A percentile compares a stretch with the other conserved stretches of the same genome.
phyloP scores from a whole-genome alignment of 1,284 basidiomycete genomes.

The Phenoliferia sp. region DNA sequence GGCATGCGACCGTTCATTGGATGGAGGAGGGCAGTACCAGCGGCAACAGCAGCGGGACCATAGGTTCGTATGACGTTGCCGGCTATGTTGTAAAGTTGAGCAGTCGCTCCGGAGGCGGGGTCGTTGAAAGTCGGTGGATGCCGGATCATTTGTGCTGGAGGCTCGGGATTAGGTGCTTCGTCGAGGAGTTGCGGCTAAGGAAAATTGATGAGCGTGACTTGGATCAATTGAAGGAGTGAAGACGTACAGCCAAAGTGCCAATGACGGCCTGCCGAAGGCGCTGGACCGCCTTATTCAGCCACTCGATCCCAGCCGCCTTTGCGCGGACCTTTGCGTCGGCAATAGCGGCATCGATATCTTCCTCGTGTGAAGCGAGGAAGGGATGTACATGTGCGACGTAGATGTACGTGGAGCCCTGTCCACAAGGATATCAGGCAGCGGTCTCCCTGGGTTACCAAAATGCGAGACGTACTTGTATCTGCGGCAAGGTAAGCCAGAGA shows the following conservation, averaged over 20 bases:
- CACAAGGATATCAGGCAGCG: neutral
- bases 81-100: conserved; percentile 50
- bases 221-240: conserved; percentile 18
- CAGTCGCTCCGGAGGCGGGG: conserved; percentile 51
- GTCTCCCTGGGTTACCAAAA: neutral
- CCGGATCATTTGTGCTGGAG: neutral
- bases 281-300: conserved; percentile 52
- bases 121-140: conserved; percentile 42
- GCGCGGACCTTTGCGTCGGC: conserved; percentile 46
- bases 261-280: conserved; percentile 51
- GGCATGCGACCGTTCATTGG: conserved; percentile 31
- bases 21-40: conserved; percentile 33
- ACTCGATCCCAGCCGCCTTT: conserved; percentile 58
- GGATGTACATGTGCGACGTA: conserved; percentile 71
- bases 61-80: conserved; percentile 60
- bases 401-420: conserved; percentile 67
- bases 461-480: conserved; percentile 51
- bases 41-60: conserved; percentile 61
- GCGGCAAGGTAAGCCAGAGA: conserved; percentile 83
- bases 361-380: conserved; percentile 69
- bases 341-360: conserved; percentile 66
- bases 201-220: neutral
- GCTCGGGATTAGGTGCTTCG: neutral
- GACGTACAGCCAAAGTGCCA: conserved; percentile 34
- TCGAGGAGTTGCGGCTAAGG: neutral